Base-by-base conservation (phyloP, 73 alveolate genomes). In the Paramecium octaurelia region DNA sequence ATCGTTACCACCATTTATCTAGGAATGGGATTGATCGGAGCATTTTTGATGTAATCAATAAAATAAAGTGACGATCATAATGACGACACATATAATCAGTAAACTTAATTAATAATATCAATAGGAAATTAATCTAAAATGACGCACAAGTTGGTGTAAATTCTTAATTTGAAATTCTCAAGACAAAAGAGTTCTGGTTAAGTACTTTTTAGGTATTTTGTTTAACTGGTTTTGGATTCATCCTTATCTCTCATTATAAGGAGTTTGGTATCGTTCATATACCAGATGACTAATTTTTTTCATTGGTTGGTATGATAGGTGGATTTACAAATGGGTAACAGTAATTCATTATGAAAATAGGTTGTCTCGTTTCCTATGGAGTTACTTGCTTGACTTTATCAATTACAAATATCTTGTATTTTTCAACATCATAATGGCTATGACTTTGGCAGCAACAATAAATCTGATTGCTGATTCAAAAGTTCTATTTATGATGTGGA, bases 201-300 rank as follows among this genome's bases (percentile, higher is more conserved):
- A 80, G 91, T 80, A 38, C 31, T 1, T 42, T 80, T 48, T 48
- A 80, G 10, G 50, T 80, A 42, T 80, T 80, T 23, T 80, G 91
- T 80, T 46, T 80, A 24, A 80, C 91, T 10, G 91, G 91, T 12
- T 80, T 80, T 43, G 91, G 91, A 43, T 80, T 80, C 29, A 42
- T 80, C 24, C 29, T 80, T 0, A 42, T 80, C 34, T 80, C 91
- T 4, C 75, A 80, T 20, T 80, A 80, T 24, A 80, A 80, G 48
- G 70, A 42, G n/a, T 80, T 6, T 21, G 91, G 91, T 40, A 14
- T 48, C 0, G 23, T 31, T 9, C 91, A 80, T 24, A 80, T 80
- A 14, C 12, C 14, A 44, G 91, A 80, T 44, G 91, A 80, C 18
- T 20, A 40, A 7, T 80, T 43, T 46, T 80, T 80, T 48, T 80